These are phyloP conservation scores for Hyaloperonospora brassicae DNA, from an alignment of 352 stramenopile species.

Conservation along the genomic window DNA sequence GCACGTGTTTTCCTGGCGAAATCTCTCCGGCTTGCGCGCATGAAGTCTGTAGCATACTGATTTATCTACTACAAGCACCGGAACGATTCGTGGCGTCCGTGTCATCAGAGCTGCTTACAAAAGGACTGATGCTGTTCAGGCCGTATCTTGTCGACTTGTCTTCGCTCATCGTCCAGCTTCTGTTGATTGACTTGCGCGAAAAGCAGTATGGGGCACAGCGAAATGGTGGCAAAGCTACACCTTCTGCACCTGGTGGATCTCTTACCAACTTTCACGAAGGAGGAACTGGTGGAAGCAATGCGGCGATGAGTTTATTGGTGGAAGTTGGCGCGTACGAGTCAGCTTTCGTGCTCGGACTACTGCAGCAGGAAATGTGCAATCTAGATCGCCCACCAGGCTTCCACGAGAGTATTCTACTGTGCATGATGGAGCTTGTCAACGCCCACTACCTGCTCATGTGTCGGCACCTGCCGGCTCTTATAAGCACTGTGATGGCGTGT, in stretches of 20 bases:
- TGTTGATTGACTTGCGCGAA: too few species aligned
- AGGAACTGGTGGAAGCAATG: too few species aligned
- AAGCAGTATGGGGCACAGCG: too few species aligned
- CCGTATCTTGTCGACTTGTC: constrained; percentile 75
- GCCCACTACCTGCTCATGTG: constrained; percentile 81
- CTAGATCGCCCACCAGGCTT: constrained; percentile 57
- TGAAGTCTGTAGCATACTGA: constrained; percentile 76
- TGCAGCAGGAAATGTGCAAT: constrained; percentile 82
- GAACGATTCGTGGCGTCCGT: constrained; percentile 69
- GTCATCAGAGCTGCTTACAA: constrained; percentile 67
- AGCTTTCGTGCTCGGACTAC: constrained; percentile 60
- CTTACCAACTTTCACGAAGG: too few species aligned
- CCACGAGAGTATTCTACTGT: constrained; percentile 67
- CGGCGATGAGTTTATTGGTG: constrained; percentile 66
- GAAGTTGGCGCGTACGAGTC: constrained; percentile 72
- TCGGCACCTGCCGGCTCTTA: constrained; percentile 65
- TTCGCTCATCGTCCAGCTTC: constrained; percentile 60
- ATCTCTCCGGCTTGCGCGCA: constrained; percentile 64
- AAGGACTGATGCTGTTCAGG: constrained; percentile 77
- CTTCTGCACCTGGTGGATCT: too few species aligned
- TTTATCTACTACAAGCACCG: constrained; percentile 50
- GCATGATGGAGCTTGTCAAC: constrained; percentile 77
- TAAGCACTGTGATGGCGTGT: constrained; percentile 83
- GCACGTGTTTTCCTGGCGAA: constrained; percentile 78
- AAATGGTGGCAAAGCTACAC: too few species aligned